Evolutionary conservation across 495 filamentous ascomycete species (phyloP), one percentile per base, ranked within the genome.

Genomic region (Podospora pseudopauciseta): DNA sequence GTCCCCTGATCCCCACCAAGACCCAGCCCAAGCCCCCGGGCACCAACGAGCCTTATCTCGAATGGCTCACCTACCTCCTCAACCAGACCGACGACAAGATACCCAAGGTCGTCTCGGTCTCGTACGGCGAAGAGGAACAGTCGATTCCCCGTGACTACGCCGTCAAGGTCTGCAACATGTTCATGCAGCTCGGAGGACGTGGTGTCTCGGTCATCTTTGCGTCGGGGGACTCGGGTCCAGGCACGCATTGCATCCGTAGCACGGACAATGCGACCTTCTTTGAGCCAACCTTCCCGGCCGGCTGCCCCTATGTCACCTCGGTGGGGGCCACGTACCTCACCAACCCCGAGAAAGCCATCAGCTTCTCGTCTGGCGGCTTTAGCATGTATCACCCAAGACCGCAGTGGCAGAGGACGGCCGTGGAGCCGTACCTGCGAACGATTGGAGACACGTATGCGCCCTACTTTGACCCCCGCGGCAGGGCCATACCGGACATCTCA

Each of bases 101-200:
- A 11, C 92, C 92, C 1, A 87, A 90, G 67, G 87, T 91, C 15
- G 86, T 96, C 67, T 89, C 90, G 49, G 92, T 88, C 57, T 92
- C 89, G 0, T 96, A 95, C 75, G 91, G 91, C 55, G 92, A 94
- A 70, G 86, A 93, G 60, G 92, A 96, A 75, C 79, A 94, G 79
- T 90, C 86, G 4, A 85, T 95, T 0, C 91, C 91, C 0, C 73
- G 81, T 44, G 75, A 82, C 1, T 96, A 93, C 71, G 88, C 90
- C 56, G 79, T 80, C 57, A 84, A 81, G 54, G 89, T 92, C 4
- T 95, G 92, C 81, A 86, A 90, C 74, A 85, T 91, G 75, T 80
- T 83, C 69, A 78, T 76, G 56, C 80, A 83, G 68, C 86, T 95
- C 18, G 92, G 91, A 53, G 86, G 86, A 39, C 89, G 92, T 27